phyloP scores from a whole-genome alignment of 495 filamentous ascomycete genomes.

The Daldinia loculata region DNA sequence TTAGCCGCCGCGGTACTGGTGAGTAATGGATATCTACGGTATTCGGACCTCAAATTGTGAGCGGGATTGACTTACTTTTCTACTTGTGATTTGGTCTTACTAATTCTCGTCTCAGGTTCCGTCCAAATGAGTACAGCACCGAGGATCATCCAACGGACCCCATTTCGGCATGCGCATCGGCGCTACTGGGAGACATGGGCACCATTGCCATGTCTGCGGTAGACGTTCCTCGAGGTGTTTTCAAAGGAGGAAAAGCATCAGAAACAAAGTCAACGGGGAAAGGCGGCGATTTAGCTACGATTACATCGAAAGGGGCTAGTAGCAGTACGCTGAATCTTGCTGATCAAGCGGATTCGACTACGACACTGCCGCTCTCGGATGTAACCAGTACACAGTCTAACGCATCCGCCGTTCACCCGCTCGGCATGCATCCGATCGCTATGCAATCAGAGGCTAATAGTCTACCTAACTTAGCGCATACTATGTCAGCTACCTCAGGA shows the following conservation, averaged over 20 bases:
- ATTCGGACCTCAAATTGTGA: constrained; percentile 74
- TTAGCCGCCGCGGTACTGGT: constrained; percentile 73
- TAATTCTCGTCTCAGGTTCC: constrained; percentile 61
- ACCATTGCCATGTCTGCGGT: constrained; percentile 82
- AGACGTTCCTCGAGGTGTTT: constrained; percentile 80
- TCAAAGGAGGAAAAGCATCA: constrained; percentile 56
- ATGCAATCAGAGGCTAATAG: constrained; percentile 4
- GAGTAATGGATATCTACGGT: constrained; percentile 66
- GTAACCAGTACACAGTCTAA: constrained; percentile 3
- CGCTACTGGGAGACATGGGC: constrained; percentile 76
- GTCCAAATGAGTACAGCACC: constrained; percentile 72
- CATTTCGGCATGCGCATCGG: constrained; percentile 73
- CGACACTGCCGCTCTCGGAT: constrained; percentile 24
- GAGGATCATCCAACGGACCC: constrained; percentile 77
- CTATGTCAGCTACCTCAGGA: constrained; percentile 6
- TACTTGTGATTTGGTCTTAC: constrained; percentile 1
- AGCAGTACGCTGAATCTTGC: constrained; percentile 20
- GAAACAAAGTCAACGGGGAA: constrained; percentile 36
- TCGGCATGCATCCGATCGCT: constrained; percentile 20
- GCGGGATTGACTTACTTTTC: neutral
- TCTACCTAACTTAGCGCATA: constrained; percentile 14
- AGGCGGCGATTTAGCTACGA: constrained; percentile 18
- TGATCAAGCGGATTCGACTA: constrained; percentile 14
- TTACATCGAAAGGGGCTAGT: constrained; percentile 39
- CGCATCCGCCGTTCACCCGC: neutral